Evolutionary conservation across 31 red algal genomes (phyloP), one percentile per base, ranked within the genome.

Genomic region (Odonthalia washingtoniensis): DNA sequence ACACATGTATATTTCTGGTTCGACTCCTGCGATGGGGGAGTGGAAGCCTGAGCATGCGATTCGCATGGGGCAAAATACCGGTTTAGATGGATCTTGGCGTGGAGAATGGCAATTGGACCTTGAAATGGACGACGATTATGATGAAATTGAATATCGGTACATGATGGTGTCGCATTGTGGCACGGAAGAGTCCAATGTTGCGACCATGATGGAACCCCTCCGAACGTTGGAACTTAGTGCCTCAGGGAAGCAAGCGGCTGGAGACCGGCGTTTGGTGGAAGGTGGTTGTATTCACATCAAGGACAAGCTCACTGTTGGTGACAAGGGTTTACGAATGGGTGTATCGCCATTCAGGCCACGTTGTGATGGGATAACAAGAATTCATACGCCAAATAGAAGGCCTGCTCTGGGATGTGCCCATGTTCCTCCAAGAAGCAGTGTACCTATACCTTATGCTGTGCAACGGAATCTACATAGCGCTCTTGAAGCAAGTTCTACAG

Each of bases 81-180:
- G 67, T 27, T 85, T 78, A 1, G 94, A 96, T 74, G 94, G 94
- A 16, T 86, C 84, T n/a, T 96, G 88, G 88, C 83, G 94, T 14
- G 94, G 94, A 38, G 94, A 96, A 53, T 96, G 94, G 94, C 69
- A 89, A 32, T 76, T 91, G 24, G 84, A 92, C 60, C 30, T 96
- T 1, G 82, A 96, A 49, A 93, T 96, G 80, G 92, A 94, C 70
- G 92, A 94, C 65, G 87, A 89, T 78, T 89, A 68, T 66, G 77
- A 94, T 42, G 72, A 69, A 34, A 82, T 94, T 70, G 65, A 81
- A 35, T 94, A 94, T 38, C 80, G 75, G 2, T 94, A 94, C 52
- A 88, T 93, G 79, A 88, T 93, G 43, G 77, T 93, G 49, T 81
- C 46, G 46, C 77, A 86, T 3, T 87, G 30, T 38, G 46, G 64